phyloP scores from a whole-genome alignment of 2,329 filamentous ascomycete species.

The Rhinocladiella similis region DNA sequence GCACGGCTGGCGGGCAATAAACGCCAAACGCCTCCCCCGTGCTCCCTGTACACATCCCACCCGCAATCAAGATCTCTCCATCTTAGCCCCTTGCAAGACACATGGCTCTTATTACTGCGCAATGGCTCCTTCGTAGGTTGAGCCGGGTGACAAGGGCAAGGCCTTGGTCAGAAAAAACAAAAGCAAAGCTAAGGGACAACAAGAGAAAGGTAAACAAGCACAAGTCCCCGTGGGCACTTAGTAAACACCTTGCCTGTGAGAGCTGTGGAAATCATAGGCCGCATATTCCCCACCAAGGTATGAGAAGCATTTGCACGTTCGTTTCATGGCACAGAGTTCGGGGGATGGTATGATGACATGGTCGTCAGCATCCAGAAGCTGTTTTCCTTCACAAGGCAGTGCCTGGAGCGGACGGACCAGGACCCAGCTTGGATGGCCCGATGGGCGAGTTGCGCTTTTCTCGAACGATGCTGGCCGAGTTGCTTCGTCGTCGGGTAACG shows the following conservation, averaged over 20 bases:
- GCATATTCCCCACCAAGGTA: background rate
- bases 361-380: background rate
- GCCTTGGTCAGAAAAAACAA: too few relatives aligned
- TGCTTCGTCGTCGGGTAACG: conserved; percentile 44
- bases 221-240: too few relatives aligned
- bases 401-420: conserved; percentile 13
- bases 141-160: background rate
- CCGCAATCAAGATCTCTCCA: background rate
- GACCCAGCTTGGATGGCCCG: conserved; percentile 29
- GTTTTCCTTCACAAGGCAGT: conserved; percentile 17
- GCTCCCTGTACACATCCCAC: too few relatives aligned
- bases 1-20: too few relatives aligned
- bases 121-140: background rate
- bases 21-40: too few relatives aligned
- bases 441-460: conserved; percentile 41
- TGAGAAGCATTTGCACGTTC: conserved; percentile 1
- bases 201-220: background rate
- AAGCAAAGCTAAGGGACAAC: background rate
- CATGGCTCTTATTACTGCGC: too few relatives aligned
- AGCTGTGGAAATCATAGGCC: background rate
- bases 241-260: too few relatives aligned
- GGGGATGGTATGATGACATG: background rate
- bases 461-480: conserved; percentile 43
- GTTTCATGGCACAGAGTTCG: background rate
- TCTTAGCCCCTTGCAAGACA: too few relatives aligned